These are phyloP conservation scores for Amylocystis lapponica DNA, from an alignment of 768 basidiomycete species.

Conservation along the genomic window DNA sequence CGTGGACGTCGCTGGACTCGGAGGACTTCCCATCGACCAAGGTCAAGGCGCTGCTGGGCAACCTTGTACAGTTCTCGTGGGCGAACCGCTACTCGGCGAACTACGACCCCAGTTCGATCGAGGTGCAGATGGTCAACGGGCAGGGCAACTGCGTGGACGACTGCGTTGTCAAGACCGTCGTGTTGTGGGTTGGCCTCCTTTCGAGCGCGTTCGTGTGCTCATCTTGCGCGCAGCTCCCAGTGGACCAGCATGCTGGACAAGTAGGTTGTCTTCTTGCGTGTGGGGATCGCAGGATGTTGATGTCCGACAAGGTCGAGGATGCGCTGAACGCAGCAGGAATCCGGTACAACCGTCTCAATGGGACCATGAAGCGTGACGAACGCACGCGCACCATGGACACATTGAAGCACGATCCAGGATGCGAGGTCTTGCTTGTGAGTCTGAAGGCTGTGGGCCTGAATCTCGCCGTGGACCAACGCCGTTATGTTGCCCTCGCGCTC, in stretches of 20 bases:
- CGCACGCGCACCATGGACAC: conserved; percentile 89
- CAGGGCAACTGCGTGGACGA: conserved; percentile 68
- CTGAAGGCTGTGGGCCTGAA: conserved; percentile 96
- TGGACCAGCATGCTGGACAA: conserved; percentile 95
- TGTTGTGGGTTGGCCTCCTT: conserved; percentile 69
- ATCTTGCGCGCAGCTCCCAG: conserved; percentile 57
- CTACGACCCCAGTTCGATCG: conserved; percentile 70
- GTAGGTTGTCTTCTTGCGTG: conserved; percentile 34
- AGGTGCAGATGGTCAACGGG: conserved; percentile 73
- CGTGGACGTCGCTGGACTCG: conserved; percentile 38
- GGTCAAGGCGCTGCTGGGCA: conserved; percentile 73
- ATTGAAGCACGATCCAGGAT: conserved; percentile 81
- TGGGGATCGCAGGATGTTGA: conserved; percentile 2
- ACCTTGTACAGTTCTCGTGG: conserved; percentile 76
- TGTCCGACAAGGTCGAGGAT: conserved; percentile 69
- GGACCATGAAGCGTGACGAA: conserved; percentile 97
- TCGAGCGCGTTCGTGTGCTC: no score
- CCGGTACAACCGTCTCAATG: conserved; percentile 88
- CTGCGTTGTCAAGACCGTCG: conserved; percentile 81
- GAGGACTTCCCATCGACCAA: conserved; percentile 82
- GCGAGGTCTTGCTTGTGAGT: conserved; percentile 94
- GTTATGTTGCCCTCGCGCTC: conserved; percentile 53
- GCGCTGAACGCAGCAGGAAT: conserved; percentile 80
- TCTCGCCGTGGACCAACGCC: conserved; percentile 87
- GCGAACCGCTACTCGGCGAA: conserved; percentile 84